Base-by-base conservation (phyloP, 108 stramenopile species). In the Nannochloropsis salina region DNA sequence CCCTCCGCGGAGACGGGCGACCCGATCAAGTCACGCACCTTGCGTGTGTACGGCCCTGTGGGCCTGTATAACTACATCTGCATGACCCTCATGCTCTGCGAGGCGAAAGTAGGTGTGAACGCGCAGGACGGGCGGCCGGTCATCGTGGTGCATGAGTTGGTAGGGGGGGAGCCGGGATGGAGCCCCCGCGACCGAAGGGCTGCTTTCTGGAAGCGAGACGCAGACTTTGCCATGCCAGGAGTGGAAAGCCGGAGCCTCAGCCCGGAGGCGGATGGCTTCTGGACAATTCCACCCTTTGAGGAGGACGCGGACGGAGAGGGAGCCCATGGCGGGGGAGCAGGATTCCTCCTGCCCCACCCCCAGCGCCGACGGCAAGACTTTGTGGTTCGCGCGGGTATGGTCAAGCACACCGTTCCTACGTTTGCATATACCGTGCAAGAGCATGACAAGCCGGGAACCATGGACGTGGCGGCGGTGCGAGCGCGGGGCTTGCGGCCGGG, bases 381-480 rank as follows among this genome's bases (percentile, higher is more conserved):
- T n/a, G 61, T 74, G 86, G 95, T 98, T 12, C 87, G 84, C 82
- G 97, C 97, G 20, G 96, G 95, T 12, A 95, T 95, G 22, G 96
- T 98, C 94, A 93, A 94, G 18, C 97, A 98, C 87, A 94, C 95
- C 15, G 92, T 98, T 40, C 96, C 97, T 9, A 96, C 95, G 83
- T 92, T 98, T 9, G 98, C 97, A 11, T 98, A 95, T 86, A 94
- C 94, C 22, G 92, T 96, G 42, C 92, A 94, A 81, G 98, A 98
- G 88, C 44, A 90, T 42, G 92, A 91, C 83, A 88, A 91, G 20
- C 95, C 95, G 2, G 96, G 96, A 42, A 91, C 15, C 4, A n/a
- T 74, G 61, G 61, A 74, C 6, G 61, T 74, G 61, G 61, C 61
- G n/a, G 20, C 15, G n/a, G 61, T 74, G 8, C 15, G 61, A 74